A percentile compares a stretch with the other conserved stretches of the same genome.
phyloP scores from a whole-genome alignment of 2,329 filamentous ascomycete species.

The Alternaria angustiovoidea region DNA sequence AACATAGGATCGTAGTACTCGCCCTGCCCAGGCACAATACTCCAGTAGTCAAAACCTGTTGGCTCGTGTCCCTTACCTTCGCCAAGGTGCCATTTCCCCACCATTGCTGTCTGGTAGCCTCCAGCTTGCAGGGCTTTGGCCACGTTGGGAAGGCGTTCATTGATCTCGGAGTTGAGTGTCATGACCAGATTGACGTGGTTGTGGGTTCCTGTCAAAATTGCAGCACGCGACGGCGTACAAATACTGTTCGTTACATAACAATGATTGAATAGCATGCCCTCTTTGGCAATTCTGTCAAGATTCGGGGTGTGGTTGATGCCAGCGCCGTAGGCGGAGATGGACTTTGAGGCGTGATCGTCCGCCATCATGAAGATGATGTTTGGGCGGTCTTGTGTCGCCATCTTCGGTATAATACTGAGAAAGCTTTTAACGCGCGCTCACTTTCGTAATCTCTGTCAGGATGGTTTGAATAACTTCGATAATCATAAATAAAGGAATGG shows the following conservation, averaged over 20 bases:
- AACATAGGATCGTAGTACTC: conserved; percentile 62
- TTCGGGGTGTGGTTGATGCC: conserved; percentile 63
- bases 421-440: not conserved
- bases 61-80: conserved; percentile 59
- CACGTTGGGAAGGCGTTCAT: conserved; percentile 61
- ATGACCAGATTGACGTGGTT: conserved; percentile 64
- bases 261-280: conserved; percentile 62
- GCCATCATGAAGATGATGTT: conserved; percentile 64
- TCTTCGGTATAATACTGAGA: not conserved
- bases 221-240: conserved; percentile 61
- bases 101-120: conserved; percentile 62
- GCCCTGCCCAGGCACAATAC: conserved; percentile 61
- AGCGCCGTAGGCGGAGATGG: conserved; percentile 60
- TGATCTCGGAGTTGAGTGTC: conserved; percentile 60
- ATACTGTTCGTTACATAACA: conserved; percentile 65
- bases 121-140: conserved; percentile 59
- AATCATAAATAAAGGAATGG: too few relatives aligned
- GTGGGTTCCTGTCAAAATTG: conserved; percentile 61
- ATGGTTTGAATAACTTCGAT: too few relatives aligned
- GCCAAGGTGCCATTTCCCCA: conserved; percentile 64
- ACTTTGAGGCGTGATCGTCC: conserved; percentile 63
- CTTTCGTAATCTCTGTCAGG: not conserved
- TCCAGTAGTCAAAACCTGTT: conserved; percentile 57
- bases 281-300: conserved; percentile 59
- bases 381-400: conserved; percentile 26